Conservation (phyloP, 371 early-diverging fungal species). For the Mortierella sp. region DNA sequence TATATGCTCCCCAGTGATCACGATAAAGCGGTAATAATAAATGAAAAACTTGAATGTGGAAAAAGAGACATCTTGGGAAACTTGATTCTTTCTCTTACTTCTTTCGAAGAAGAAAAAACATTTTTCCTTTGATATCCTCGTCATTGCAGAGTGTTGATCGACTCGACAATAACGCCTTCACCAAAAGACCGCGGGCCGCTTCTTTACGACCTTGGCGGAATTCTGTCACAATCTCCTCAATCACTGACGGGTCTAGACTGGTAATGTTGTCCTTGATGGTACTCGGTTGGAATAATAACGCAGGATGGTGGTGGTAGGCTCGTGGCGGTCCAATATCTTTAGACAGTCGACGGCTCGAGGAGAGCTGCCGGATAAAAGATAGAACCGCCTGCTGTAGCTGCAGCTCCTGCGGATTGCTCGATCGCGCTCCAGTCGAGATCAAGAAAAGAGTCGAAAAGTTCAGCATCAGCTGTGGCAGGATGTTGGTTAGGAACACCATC, state of each 20-base stretch:
- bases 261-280: conserved; percentile 52
- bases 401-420: conserved; percentile 55
- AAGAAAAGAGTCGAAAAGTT: conserved; percentile 59
- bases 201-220: conserved; percentile 47
- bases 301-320: conserved; percentile 1
- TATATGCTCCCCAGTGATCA: not conserved
- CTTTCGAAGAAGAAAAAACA: conserved; percentile 16
- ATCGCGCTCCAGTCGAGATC: conserved; percentile 59
- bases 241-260: conserved; percentile 46
- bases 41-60: conserved; percentile 18
- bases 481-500: conserved; percentile 41
- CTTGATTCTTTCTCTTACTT: conserved; percentile 14
- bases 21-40: conserved; percentile 14
- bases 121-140: conserved; percentile 14
- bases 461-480: conserved; percentile 58
- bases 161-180: conserved; percentile 50
- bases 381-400: conserved; percentile 32
- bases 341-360: conserved; percentile 34
- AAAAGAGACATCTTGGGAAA: conserved; percentile 10
- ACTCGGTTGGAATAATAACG: conserved; percentile 18
- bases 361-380: conserved; percentile 49
- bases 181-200: conserved; percentile 49
- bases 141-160: conserved; percentile 23
- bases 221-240: conserved; percentile 56
- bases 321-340: not conserved